Evolutionary conservation across 2,329 filamentous ascomycete species (phyloP).

Genomic region (Lecanicillium sp.): DNA sequence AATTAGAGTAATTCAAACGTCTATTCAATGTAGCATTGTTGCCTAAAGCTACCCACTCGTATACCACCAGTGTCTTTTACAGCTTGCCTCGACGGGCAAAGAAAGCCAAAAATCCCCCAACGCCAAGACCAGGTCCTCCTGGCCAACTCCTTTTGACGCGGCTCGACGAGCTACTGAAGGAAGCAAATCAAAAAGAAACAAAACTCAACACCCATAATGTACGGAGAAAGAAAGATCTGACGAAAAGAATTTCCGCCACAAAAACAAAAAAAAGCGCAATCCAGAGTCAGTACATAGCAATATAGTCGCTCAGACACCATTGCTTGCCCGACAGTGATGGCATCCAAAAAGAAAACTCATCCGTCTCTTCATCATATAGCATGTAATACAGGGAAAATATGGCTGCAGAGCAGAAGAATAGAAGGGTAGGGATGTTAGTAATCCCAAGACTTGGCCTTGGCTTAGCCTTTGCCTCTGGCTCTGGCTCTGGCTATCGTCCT

Average conservation of each 20-base stretch:
- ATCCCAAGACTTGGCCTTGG: too few species aligned
- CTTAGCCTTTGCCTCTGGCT: too few species aligned
- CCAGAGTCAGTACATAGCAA: background rate
- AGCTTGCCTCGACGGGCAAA: background rate
- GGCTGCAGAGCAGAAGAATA: slow-evolving; percentile 1
- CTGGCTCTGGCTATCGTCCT: too few species aligned
- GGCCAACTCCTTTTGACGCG: slow-evolving; percentile 12
- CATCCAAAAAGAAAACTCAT: background rate
- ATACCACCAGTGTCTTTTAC: slow-evolving; percentile 1
- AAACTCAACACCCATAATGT: background rate
- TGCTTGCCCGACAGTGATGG: background rate
- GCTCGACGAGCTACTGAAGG: background rate
- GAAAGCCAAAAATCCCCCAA: slow-evolving; percentile 4
- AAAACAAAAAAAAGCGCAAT: background rate
- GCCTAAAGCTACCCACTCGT: slow-evolving; percentile 15
- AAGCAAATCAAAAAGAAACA: background rate
- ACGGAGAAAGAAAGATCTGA: background rate
- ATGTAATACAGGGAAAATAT: slow-evolving; percentile 4
- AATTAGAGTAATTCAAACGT: background rate
- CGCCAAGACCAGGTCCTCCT: slow-evolving; percentile 2
- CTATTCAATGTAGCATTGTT: slow-evolving; percentile 16
- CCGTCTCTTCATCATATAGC: slow-evolving; percentile 1
- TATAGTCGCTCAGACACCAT: background rate
- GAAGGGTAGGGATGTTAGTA: background rate
- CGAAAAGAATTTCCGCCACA: background rate